Percentiles rank a stretch among this genome's conserved stretches.
Evolutionary conservation across 768 basidiomycete genomes (phyloP).

Genomic region (Boletus fagicola): DNA sequence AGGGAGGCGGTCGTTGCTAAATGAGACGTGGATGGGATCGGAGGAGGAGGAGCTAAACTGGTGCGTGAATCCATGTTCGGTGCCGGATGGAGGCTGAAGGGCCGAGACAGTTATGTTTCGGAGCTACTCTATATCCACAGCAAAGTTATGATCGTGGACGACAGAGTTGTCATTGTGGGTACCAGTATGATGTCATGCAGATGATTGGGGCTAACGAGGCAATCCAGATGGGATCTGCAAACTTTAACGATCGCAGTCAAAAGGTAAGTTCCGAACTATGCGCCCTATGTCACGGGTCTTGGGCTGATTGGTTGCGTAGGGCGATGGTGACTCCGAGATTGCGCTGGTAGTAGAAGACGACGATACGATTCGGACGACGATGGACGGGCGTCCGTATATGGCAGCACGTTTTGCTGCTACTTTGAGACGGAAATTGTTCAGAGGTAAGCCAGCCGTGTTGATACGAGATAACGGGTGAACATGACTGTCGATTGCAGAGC

Average conservation of each 20-base stretch:
- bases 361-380: slow-evolving; percentile 68
- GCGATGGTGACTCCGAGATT: slow-evolving; percentile 94
- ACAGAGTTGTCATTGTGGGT: slow-evolving; percentile 82
- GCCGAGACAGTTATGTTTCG: slow-evolving; percentile 62
- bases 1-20: slow-evolving; percentile 56
- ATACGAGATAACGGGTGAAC: not conserved
- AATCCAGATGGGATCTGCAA: slow-evolving; percentile 85
- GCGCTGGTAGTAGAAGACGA: slow-evolving; percentile 88
- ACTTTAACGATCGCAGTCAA: slow-evolving; percentile 86
- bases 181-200: not conserved
- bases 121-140: slow-evolving; percentile 81
- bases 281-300: not conserved
- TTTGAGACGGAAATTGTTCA: slow-evolving; percentile 78
- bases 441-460: slow-evolving; percentile 46
- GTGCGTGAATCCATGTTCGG: slow-evolving; percentile 45
- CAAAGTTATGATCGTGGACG: slow-evolving; percentile 95
- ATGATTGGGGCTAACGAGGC: slow-evolving; percentile 4
- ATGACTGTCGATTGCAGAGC: slow-evolving; percentile 49
- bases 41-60: slow-evolving; percentile 80
- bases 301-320: slow-evolving; percentile 41
- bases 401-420: slow-evolving; percentile 82
- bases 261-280: slow-evolving; percentile 40
- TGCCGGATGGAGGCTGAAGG: slow-evolving; percentile 7
- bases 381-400: slow-evolving; percentile 74
- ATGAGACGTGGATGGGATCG: slow-evolving; percentile 83